Conservation (phyloP, 2,329 filamentous ascomycete species). For the Fusarium sacchari region DNA sequence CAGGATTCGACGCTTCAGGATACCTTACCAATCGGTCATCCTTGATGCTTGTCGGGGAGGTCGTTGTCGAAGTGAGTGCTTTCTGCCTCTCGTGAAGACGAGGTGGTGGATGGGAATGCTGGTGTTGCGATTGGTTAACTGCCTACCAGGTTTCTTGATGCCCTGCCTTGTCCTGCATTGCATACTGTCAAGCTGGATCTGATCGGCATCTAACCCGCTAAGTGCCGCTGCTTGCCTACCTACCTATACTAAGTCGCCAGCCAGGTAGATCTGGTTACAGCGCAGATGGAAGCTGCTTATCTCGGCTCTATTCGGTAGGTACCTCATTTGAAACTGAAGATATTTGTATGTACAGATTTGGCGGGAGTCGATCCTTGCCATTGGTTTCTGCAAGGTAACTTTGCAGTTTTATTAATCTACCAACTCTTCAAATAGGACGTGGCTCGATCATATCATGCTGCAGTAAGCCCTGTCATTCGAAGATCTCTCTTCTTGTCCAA, state of each 20-base stretch:
- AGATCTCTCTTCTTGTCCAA: not conserved
- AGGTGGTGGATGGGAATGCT: slow-evolving; percentile 18
- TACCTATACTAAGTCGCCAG: not conserved
- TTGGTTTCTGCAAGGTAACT: not conserved
- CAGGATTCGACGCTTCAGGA: slow-evolving; percentile 3
- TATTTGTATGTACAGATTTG: not conserved
- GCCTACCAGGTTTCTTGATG: not conserved
- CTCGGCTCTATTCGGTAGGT: not conserved
- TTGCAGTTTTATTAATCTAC: not conserved
- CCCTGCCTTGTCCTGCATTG: slow-evolving; percentile 12
- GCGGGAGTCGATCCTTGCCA: not conserved
- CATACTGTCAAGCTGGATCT: slow-evolving; percentile 15
- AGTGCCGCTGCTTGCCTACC: slow-evolving; percentile 23
- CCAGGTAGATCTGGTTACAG: not conserved
- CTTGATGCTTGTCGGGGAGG: slow-evolving; percentile 11
- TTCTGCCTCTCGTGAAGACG: not conserved
- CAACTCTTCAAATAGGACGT: not conserved
- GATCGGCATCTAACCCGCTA: slow-evolving; percentile 30
- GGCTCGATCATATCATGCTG: not conserved
- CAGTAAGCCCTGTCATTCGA: not conserved
- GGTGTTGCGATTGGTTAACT: slow-evolving; percentile 26
- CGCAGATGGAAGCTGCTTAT: not conserved
- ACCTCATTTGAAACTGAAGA: not conserved
- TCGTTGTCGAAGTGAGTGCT: slow-evolving; percentile 15
- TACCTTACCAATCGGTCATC: not conserved